Evolutionary conservation across 164 flowering plant genomes (phyloP).

Genomic region (Liriodendron chinense): DNA sequence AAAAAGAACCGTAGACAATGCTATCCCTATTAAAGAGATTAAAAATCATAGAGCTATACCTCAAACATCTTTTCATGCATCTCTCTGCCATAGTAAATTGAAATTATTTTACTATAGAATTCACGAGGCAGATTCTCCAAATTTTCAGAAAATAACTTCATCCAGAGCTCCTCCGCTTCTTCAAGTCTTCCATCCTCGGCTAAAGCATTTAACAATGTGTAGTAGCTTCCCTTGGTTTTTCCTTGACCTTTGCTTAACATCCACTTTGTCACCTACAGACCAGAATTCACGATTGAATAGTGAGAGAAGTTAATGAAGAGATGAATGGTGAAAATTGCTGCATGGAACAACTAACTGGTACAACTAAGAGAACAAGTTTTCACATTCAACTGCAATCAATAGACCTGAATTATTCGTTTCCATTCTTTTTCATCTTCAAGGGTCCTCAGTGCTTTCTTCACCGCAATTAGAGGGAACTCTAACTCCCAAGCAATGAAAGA

Average conservation of each 20-base stretch:
- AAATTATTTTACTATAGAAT: slow-evolving; percentile 76
- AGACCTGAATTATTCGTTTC: slow-evolving; percentile 91
- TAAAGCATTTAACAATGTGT: slow-evolving; percentile 66
- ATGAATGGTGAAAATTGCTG: not conserved
- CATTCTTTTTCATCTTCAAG: slow-evolving; percentile 74
- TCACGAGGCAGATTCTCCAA: slow-evolving; percentile 73
- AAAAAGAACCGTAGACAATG: not conserved
- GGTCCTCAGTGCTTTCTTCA: slow-evolving; percentile 81
- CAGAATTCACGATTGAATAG: not conserved
- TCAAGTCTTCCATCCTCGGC: slow-evolving; percentile 82
- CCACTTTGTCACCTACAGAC: slow-evolving; percentile 78
- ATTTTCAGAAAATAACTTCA: slow-evolving; percentile 53
- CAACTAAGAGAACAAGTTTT: not conserved
- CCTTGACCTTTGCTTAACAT: slow-evolving; percentile 99
- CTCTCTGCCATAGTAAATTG: slow-evolving; percentile 60
- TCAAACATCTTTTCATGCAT: slow-evolving; percentile 89
- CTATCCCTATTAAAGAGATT: not conserved
- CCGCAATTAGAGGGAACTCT: slow-evolving; percentile 83
- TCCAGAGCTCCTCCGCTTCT: slow-evolving; percentile 87
- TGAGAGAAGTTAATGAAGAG: not conserved
- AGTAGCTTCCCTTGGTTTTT: slow-evolving; percentile 87
- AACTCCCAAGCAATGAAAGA: slow-evolving; percentile 93
- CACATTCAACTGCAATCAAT: not conserved
- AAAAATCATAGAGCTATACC: slow-evolving; percentile 41
- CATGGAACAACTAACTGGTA: not conserved